Percentiles rank a stretch among this genome's conserved stretches.
These are phyloP conservation scores for Tympanopsis confertula DNA, from an alignment of 2,329 filamentous ascomycete species.

Conservation along the genomic window DNA sequence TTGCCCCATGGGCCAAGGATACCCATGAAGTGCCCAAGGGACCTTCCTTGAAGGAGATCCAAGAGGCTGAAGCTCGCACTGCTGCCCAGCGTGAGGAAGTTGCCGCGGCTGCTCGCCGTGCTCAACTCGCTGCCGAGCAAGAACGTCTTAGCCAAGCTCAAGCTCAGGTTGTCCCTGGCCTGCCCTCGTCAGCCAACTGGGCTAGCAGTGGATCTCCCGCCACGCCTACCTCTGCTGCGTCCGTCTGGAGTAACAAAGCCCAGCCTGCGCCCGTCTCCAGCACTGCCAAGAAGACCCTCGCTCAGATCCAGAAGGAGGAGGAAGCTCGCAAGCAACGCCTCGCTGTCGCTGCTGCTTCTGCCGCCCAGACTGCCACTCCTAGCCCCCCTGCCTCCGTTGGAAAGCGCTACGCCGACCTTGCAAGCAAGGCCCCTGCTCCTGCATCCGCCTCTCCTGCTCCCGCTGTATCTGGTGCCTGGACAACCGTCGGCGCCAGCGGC, in stretches of 20 bases:
- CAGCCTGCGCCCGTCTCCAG: conserved; percentile 38
- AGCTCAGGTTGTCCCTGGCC: conserved; percentile 57
- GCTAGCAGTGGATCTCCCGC: conserved; percentile 61
- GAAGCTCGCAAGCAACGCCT: conserved; percentile 65
- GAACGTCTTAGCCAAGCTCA: conserved; percentile 52
- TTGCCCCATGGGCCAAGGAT: conserved; percentile 94
- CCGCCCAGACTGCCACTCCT: conserved; percentile 32
- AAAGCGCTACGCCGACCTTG: conserved; percentile 91
- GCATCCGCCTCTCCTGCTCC: conserved; percentile 31
- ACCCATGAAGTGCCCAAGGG: conserved; percentile 63
- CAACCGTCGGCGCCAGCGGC: conserved; percentile 85
- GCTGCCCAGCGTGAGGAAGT: conserved; percentile 79
- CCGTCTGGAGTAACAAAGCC: conserved; percentile 49
- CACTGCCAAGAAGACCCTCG: conserved; percentile 69
- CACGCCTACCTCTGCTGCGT: conserved; percentile 25
- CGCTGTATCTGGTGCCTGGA: conserved; percentile 52
- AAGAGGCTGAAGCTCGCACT: conserved; percentile 87
- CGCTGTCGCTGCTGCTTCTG: conserved; percentile 38
- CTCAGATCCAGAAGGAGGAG: conserved; percentile 94
- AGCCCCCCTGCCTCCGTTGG: conserved; percentile 38
- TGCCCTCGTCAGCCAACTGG: conserved; percentile 85
- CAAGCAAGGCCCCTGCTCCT: conserved; percentile 52
- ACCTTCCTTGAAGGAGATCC: conserved; percentile 89
- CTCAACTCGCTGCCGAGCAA: conserved; percentile 55
- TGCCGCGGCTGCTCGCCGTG: conserved; percentile 66